Evolutionary conservation across 805 yeast genomes (phyloP).

Genomic region (Metschnikowia arizonensis): DNA sequence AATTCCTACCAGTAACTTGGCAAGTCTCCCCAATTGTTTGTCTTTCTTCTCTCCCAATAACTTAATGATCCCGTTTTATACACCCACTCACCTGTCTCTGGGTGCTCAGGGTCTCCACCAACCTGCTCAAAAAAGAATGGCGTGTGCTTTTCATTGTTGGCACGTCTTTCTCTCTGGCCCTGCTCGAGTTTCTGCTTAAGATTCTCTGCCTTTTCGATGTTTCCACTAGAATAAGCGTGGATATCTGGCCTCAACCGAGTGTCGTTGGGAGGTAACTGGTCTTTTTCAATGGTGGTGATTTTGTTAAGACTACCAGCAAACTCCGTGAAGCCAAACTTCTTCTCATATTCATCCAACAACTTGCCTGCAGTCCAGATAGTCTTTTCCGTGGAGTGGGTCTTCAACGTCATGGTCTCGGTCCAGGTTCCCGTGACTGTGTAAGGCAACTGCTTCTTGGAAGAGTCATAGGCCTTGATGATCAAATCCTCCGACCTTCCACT

Average conservation of each 20-base stretch:
- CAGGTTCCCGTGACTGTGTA: constrained; percentile 70
- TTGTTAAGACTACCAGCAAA: constrained; percentile 82
- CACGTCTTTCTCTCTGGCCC: constrained; percentile 73
- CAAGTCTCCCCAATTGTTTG: constrained; percentile 56
- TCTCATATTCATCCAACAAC: constrained; percentile 51
- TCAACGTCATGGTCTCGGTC: constrained; percentile 63
- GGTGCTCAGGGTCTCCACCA: constrained; percentile 25
- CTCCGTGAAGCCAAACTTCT: constrained; percentile 80
- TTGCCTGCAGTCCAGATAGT: constrained; percentile 69
- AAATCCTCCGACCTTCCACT: constrained; percentile 73
- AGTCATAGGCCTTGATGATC: constrained; percentile 41
- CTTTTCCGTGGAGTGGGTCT: constrained; percentile 38
- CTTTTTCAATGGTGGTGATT: constrained; percentile 66
- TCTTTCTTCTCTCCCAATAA: constrained; percentile 78
- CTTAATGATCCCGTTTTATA: constrained; percentile 53
- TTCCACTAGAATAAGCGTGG: constrained; percentile 63
- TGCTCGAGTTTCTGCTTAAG: constrained; percentile 70
- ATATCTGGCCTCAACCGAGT: constrained; percentile 89
- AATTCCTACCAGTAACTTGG: constrained; percentile 63
- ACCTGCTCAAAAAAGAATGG: constrained; percentile 63
- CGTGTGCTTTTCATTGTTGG: constrained; percentile 41
- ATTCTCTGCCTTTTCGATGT: constrained; percentile 66
- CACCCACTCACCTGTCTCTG: constrained; percentile 50
- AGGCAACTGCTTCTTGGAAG: constrained; percentile 31
- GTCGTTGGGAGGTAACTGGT: constrained; percentile 73